A percentile compares a stretch with the other conserved stretches of the same genome.
These are phyloP conservation scores for Thielaviopsis punctulata DNA, from an alignment of 2,329 filamentous ascomycete genomes.

Conservation along the genomic window DNA sequence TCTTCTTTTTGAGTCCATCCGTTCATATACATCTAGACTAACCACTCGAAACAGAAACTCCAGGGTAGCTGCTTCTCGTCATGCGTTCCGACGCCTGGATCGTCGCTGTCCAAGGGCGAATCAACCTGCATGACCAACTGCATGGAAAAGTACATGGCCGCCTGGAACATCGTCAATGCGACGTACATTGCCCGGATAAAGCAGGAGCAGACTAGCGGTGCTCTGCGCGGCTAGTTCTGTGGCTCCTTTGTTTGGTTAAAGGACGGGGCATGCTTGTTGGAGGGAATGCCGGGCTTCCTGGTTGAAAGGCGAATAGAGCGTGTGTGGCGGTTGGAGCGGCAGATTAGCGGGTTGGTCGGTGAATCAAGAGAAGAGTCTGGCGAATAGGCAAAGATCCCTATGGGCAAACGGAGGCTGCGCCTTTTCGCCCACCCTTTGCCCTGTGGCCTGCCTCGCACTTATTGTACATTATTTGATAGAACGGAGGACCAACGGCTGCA, in stretches of 20 bases:
- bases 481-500: not conserved
- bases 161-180: constrained; percentile 59
- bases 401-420: no score
- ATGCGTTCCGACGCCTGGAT: constrained; percentile 54
- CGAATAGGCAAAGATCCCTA: no score
- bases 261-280: no score
- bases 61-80: constrained; percentile 68
- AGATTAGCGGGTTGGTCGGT: no score
- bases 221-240: not conserved
- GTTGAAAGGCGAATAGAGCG: no score
- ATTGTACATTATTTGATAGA: not conserved
- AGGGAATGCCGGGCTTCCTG: no score
- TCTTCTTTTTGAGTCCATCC: not conserved
- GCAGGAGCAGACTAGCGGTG: constrained; percentile 30
- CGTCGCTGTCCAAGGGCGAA: constrained; percentile 49
- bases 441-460: not conserved
- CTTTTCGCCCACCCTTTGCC: no score
- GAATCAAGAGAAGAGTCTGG: no score
- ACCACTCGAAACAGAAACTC: constrained; percentile 42
- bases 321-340: no score
- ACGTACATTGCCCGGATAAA: constrained; percentile 49
- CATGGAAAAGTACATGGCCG: constrained; percentile 72
- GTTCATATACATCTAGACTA: not conserved
- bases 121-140: constrained; percentile 55
- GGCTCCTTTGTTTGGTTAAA: no score